Conservation (phyloP, 1,284 basidiomycete species). For the Grifola frondosa region DNA sequence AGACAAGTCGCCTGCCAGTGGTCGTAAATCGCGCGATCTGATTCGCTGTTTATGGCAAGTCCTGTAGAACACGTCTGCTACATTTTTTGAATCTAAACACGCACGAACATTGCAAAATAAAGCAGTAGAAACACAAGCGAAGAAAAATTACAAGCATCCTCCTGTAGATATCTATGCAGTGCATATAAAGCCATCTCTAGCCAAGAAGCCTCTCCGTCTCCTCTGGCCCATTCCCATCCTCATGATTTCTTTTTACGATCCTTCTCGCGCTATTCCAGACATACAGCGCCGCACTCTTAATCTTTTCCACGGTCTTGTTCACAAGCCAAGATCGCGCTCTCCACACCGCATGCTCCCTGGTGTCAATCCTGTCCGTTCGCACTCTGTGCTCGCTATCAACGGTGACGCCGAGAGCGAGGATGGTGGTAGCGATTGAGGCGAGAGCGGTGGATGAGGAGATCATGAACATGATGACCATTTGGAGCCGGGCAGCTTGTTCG, state of each 20-base stretch:
- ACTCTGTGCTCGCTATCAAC: slow-evolving; percentile 72
- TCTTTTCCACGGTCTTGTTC: slow-evolving; percentile 10
- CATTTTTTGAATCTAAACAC: no score
- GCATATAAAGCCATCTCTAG: slow-evolving; percentile 8
- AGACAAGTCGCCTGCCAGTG: no score
- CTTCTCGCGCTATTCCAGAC: slow-evolving; percentile 4
- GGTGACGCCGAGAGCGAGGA: slow-evolving; percentile 57
- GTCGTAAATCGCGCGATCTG: no score
- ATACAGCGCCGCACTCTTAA: slow-evolving; percentile 9
- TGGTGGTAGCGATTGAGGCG: slow-evolving; percentile 61
- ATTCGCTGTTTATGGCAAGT: no score
- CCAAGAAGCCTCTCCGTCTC: slow-evolving; percentile 25
- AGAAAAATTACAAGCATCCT: no score
- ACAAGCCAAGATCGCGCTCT: slow-evolving; percentile 29
- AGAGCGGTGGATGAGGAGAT: slow-evolving; percentile 76
- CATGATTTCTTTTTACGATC: slow-evolving; percentile 8
- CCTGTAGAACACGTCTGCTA: no score
- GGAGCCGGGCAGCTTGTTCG: slow-evolving; percentile 78
- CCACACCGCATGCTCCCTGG: slow-evolving; percentile 48
- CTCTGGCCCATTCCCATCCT: slow-evolving; percentile 5
- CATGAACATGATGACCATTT: slow-evolving; percentile 93
- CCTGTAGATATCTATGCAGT: no score
- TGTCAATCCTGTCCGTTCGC: slow-evolving; percentile 65
- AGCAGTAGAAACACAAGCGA: no score
- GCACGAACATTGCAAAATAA: no score